phyloP scores from a whole-genome alignment of 441 rosid genomes.

The Pelargonium myrrhifolium region DNA sequence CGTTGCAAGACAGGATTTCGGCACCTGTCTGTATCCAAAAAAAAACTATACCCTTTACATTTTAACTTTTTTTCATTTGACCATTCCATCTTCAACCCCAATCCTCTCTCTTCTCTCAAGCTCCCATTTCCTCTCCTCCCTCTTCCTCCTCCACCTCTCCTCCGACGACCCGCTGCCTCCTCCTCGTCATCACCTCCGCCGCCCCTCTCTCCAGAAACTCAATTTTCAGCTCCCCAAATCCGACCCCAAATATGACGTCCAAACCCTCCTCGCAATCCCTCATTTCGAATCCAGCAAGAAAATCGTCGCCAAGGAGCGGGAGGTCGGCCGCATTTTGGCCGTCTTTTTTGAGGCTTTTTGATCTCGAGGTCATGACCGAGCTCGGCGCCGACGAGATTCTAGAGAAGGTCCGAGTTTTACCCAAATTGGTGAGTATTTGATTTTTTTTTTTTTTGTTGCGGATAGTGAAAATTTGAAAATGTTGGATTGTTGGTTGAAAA shows the following conservation, averaged over 20 bases:
- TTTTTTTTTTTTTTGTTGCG: background rate
- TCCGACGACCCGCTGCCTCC: no score
- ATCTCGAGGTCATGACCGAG: constrained; percentile 69
- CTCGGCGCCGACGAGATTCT: constrained; percentile 46
- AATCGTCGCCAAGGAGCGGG: constrained; percentile 61
- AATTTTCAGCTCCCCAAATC: constrained; percentile 41
- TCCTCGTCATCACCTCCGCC: no score
- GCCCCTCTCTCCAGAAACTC: constrained; percentile 18
- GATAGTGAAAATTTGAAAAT: background rate
- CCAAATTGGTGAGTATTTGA: constrained; percentile 49
- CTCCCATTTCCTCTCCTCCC: constrained; percentile 29
- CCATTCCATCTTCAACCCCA: no score
- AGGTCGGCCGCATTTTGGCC: constrained; percentile 68
- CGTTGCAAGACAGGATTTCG: no score
- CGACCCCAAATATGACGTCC: constrained; percentile 52
- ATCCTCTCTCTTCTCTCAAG: no score
- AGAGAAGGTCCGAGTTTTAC: constrained; percentile 73
- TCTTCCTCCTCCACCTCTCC: constrained; percentile 34
- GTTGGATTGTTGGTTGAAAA: background rate
- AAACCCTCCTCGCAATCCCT: constrained; percentile 64
- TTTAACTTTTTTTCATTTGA: no score
- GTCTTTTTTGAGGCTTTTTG: constrained; percentile 69
- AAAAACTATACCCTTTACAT: no score
- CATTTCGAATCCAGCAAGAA: constrained; percentile 54
- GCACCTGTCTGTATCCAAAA: no score